Conservation (phyloP, 2,329 filamentous ascomycete genomes). For the Stagonosporopsis cucurbitacearum region DNA sequence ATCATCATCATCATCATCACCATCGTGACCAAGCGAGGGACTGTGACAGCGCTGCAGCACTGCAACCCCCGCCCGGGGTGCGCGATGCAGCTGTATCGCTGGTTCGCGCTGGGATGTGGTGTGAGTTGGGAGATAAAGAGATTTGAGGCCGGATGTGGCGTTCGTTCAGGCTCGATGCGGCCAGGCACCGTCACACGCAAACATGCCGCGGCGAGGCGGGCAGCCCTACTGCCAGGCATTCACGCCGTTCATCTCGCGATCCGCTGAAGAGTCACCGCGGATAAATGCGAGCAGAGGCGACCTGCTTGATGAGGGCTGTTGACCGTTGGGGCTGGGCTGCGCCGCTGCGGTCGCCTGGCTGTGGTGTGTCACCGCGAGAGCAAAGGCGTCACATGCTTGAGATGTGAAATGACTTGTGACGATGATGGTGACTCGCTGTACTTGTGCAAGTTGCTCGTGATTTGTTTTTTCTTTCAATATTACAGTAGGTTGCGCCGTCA, state of each 20-base stretch:
- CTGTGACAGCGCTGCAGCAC: background rate
- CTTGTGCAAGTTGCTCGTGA: background rate
- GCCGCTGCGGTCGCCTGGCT: conserved; percentile 2
- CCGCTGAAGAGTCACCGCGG: conserved; percentile 1
- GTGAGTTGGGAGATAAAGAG: conserved; percentile 1
- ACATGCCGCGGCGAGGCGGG: conserved; percentile 1
- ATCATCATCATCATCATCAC: background rate
- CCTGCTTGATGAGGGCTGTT: background rate
- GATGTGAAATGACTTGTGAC: background rate
- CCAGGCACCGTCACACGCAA: background rate
- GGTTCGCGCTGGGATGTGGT: background rate
- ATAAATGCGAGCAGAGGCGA: background rate
- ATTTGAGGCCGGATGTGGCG: conserved; percentile 18
- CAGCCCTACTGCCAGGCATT: conserved; percentile 13
- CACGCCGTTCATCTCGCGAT: conserved; percentile 1
- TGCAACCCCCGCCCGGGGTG: background rate
- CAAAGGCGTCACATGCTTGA: background rate
- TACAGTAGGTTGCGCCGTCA: background rate
- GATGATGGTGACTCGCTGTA: background rate
- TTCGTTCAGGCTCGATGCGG: conserved; percentile 2
- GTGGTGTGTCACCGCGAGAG: background rate
- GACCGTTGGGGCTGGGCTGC: background rate
- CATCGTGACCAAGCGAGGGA: background rate
- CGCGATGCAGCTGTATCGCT: background rate
- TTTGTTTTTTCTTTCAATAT: background rate